A percentile compares a stretch with the other conserved stretches of the same genome.
Evolutionary conservation across 768 basidiomycete species (phyloP).

Genomic region (Kwoniella heveanensis): DNA sequence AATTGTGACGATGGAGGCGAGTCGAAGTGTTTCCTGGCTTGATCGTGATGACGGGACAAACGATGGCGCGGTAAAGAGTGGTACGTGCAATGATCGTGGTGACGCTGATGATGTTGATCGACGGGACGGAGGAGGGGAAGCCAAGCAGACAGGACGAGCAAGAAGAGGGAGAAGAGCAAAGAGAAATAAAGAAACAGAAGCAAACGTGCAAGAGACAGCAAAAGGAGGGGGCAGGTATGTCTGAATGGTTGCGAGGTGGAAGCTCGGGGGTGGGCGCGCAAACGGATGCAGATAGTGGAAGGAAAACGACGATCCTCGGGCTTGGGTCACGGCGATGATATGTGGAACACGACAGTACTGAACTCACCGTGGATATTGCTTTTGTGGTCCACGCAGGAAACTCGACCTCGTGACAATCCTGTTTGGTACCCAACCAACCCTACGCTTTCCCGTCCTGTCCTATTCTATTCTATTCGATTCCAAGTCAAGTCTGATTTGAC

Average conservation of each 20-base stretch:
- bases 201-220: background rate
- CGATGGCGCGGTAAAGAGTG: background rate
- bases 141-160: background rate
- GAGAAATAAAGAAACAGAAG: background rate
- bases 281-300: background rate
- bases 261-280: background rate
- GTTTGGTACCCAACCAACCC: too few relatives aligned
- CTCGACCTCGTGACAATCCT: too few relatives aligned
- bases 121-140: too few relatives aligned
- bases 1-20: too few relatives aligned
- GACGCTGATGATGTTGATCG: background rate
- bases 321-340: background rate
- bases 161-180: background rate
- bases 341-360: too few relatives aligned
- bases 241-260: background rate
- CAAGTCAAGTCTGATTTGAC: too few relatives aligned
- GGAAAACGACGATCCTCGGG: background rate
- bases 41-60: too few relatives aligned
- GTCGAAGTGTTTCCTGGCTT: background rate
- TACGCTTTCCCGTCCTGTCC: too few relatives aligned
- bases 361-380: too few relatives aligned
- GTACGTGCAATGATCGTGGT: background rate
- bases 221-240: background rate
- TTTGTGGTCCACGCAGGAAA: too few relatives aligned
- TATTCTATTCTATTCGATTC: too few relatives aligned